Evolutionary conservation across 1,284 basidiomycete species (phyloP), one percentile per base, ranked within the genome.

Genomic region (Rugosomyces carneus): DNA sequence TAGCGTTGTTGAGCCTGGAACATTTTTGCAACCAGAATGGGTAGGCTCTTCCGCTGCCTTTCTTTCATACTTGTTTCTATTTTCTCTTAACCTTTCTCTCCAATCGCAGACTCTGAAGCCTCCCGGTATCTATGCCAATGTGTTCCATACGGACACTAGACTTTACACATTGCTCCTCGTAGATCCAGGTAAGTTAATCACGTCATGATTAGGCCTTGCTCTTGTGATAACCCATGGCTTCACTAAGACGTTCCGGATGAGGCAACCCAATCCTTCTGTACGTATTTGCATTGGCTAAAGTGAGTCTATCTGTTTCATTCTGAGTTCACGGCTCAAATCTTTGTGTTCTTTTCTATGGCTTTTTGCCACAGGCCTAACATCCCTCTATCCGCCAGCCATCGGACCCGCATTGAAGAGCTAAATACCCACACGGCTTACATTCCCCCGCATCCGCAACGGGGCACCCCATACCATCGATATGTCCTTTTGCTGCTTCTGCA

Each of bases 121-220:
- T 4, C 88, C 89, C 1, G 68, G 65, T 45, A 55, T 94, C 6
- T 80, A 79, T 51, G 81, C 79, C 4, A 88, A 83, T 37, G 81
- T 84, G 1, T 94, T 84, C 71, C 89, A 90, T 62, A 69, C 78
- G 0, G 89, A 95, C 43, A 76, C 78, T 11, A 78, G 85, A 40
- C 66, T 85, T n/a, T 97, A 96, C 65, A 96, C 94, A 0, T 67
- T 98, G 50, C 65, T 95, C 24, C 80, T 97, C 63, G 70, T 97
- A 39, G 93, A 98, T 64, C 82, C 88, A 45, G 87, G 86, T 85
- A 49, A 51, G 46, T 42, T 21, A 15, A 27, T n/a, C 13, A n/a
- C 34, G n/a, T 2, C 21, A 18, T 35, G 21, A 1, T 15, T 23
- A 20, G 23, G 18, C 7, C n/a, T 11, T n/a, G 5, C 45, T 37